Base-by-base conservation (phyloP, 148 eudicot species). In the Camellia japonica region DNA sequence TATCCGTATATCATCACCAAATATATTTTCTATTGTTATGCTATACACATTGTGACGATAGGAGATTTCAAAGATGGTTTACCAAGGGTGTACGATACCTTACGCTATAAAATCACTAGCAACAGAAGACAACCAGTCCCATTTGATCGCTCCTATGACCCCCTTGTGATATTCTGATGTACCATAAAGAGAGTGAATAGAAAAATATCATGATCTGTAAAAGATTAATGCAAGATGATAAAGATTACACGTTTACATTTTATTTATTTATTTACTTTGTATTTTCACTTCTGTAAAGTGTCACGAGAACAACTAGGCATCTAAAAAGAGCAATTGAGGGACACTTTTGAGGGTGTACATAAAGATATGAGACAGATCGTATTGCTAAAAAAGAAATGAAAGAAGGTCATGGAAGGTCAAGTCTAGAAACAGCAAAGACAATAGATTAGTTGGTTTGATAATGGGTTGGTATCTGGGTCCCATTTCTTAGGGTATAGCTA, bases 261-360 rank as follows among this genome's bases (percentile, higher is more conserved):
- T 47, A 67, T 15, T 42, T 38, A 41, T 42, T 52, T 65, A n/a
- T 80, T 67, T 7, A n/a, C 58, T 41, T 38, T 14, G 42, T 47
- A 6, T 62, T 60, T 75, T 76, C 3, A 10, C 63, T 69, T 76
- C 80, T 70, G 69, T 81, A 75, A 76, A 80, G 82, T 75, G 56
- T 69, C 75, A 81, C 80, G 70, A 44, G 75, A 82, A 77, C 3
- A 41, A 63, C 67, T 63, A 4, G 56, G 67, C 47, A 68, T 14
- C 54, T 56, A 23, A 56, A 65, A 78, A 61, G 20, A 77, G 9
- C 73, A 69, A 69, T 30, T 6, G 30, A 55, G 46, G 12, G 42
- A 62, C 19, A 43, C 72, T 52, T 44, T 59, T 41, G 67, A 58
- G 44, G 20, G 20, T 69, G 19, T 4, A 43, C 11, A 74, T 56